phyloP scores from a whole-genome alignment of 805 yeast genomes.

The Myxozyma monticola region DNA sequence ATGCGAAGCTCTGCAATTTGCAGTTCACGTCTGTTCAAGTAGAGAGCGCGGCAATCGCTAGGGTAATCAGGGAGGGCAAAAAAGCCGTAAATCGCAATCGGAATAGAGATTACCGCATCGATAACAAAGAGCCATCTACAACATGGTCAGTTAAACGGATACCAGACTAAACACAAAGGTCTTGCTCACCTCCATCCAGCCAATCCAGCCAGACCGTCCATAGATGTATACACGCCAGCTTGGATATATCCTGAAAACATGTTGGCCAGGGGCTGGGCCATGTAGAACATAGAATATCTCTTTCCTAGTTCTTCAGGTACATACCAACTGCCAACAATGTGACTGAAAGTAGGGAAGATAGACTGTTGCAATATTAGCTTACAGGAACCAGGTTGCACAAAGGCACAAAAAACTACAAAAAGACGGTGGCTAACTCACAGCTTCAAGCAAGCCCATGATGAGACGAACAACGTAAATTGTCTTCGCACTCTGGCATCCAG shows the following conservation, averaged over 20 bases:
- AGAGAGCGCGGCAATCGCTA: slow-evolving; percentile 10
- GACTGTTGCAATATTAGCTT: background rate
- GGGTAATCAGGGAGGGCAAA: slow-evolving; percentile 56
- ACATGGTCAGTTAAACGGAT: background rate
- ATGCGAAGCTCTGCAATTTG: slow-evolving; percentile 17
- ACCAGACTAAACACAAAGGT: background rate
- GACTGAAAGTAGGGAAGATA: slow-evolving; percentile 17
- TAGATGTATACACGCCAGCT: slow-evolving; percentile 47
- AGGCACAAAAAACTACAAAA: background rate
- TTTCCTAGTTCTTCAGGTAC: slow-evolving; percentile 24
- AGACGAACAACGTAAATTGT: slow-evolving; percentile 36
- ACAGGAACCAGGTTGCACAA: background rate
- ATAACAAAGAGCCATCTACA: slow-evolving; percentile 24
- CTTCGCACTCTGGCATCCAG: slow-evolving; percentile 32
- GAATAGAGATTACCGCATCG: slow-evolving; percentile 44
- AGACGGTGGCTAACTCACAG: slow-evolving; percentile 15
- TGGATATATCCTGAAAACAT: slow-evolving; percentile 45
- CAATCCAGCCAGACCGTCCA: slow-evolving; percentile 56
- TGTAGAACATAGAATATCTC: slow-evolving; percentile 13
- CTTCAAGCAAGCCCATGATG: slow-evolving; percentile 37
- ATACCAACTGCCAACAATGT: slow-evolving; percentile 19
- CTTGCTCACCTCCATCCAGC: slow-evolving; percentile 55
- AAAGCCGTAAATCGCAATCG: slow-evolving; percentile 45
- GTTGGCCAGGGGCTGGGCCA: slow-evolving; percentile 15
- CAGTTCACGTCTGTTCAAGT: slow-evolving; percentile 10